Conservation (phyloP, 371 early-diverging fungal species). For the Vittaforma corneae region DNA sequence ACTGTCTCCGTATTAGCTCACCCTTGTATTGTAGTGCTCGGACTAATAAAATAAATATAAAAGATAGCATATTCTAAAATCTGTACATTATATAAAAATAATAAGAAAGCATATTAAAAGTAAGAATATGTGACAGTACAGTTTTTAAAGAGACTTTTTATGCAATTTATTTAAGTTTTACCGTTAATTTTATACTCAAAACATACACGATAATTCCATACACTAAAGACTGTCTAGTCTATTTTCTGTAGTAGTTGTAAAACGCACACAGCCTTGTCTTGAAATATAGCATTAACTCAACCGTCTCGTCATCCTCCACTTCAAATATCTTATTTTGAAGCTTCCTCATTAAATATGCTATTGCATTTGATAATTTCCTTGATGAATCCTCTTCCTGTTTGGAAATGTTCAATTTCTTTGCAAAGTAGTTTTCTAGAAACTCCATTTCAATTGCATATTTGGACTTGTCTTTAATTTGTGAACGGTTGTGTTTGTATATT, state of each 20-base stretch:
- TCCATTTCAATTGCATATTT: neutral
- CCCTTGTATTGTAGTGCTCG: too few species aligned
- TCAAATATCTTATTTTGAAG: neutral
- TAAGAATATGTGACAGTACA: too few species aligned
- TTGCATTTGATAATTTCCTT: neutral
- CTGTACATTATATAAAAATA: too few species aligned
- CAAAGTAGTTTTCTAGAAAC: neutral
- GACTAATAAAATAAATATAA: too few species aligned
- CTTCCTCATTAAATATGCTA: neutral
- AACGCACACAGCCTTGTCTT: neutral
- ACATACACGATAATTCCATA: too few species aligned
- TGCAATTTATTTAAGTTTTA: too few species aligned
- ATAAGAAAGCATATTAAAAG: too few species aligned
- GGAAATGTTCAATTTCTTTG: neutral
- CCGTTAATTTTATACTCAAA: too few species aligned
- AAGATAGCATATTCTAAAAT: too few species aligned
- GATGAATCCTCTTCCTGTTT: neutral
- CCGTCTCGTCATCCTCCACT: neutral
- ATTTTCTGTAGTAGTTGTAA: conserved; percentile 1
- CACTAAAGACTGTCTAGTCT: too few species aligned
- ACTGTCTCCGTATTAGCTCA: too few species aligned
- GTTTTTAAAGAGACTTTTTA: too few species aligned
- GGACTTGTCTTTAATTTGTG: neutral
- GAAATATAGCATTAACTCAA: neutral
- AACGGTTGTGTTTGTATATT: neutral